Base-by-base conservation (phyloP, 1,139 yeast genomes). In the Candida frijolesensis region DNA sequence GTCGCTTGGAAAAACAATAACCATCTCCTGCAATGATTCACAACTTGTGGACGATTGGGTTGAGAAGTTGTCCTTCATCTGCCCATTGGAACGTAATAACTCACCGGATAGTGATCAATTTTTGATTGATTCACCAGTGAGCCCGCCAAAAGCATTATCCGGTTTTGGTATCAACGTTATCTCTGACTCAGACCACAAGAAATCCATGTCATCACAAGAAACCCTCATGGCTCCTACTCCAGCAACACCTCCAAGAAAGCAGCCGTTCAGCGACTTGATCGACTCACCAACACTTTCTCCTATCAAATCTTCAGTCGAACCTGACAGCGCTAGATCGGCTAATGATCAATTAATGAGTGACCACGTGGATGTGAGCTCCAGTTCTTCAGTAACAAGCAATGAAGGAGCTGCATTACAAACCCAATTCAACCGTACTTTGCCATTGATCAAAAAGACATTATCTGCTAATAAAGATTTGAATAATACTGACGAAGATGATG, bases 111-210 rank as follows among this genome's bases (percentile, higher is more conserved):
- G 58, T 44, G 59, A 63, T 8, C 51, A 50, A 3, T 68, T 68
- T 46, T 56, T 67, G 42, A 56, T 69, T 22, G 60, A 63, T 37
- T 54, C 67, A 16, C 50, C 54, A 32, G 51, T 53, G 40, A 45
- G 57, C 40, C 57, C 57, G 34, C 60, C 63, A 15, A 56, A 55
- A 8, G 56, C 56, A 40, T 66, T 69, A 69, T 55, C 66, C 27
- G 77, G 78, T 1, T 62, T 72, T 46, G 77, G 78, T 11, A 72
- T 73, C 38, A 66, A 69, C 54, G 62, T 68, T 37, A 58, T 69
- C 7, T 57, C 69, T 5, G 68, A 64, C 43, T 44, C 57, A 9
- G 54, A 52, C 18, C 54, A 35, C 30, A 48, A 47, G 29, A 39
- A 46, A 38, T 39, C 32, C 32, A 41, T 53, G 47, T 29, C 47